Evolutionary conservation across 2,329 filamentous ascomycete species (phyloP), one percentile per base, ranked within the genome.

Genomic region (Sporothrix brasiliensis): DNA sequence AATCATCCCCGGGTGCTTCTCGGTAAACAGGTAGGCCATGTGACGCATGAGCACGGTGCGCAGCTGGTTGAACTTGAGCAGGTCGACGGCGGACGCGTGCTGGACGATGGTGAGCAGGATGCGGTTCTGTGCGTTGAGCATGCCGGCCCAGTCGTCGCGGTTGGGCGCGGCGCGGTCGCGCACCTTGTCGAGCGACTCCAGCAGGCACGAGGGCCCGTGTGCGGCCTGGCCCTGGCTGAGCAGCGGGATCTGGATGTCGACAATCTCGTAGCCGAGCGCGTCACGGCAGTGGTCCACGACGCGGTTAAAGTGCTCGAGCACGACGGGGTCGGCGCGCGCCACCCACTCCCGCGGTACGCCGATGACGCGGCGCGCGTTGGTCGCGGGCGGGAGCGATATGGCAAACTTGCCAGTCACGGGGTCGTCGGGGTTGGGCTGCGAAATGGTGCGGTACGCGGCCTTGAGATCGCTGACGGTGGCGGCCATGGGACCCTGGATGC

Each of bases 401-500:
- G 86, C 85, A 78, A 96, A 95, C 16, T 84, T 81, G 9, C 85
- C 80, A 21, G 91, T 90, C 9, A 84, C 79, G 0, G 85, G 81
- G 77, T 90, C 85, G 2, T 83, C 79, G 0, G 89, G 87, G 75
- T 97, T 86, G 0, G 92, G 91, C 68, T 88, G 85, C 2, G 91
- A 86, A 86, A 96, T 93, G 75, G 92, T 78, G 66, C 92, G 89
- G 81, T 95, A 97, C n/a, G 91, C 90, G 68, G 93, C 84, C 72
- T 91, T 90, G 6, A 97, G 86, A 76, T 97, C 94, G 49, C 89
- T 83, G 73, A 91, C 91, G 69, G 86, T 94, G 63, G 88, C 85
- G 19, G 92, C 91, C 76, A 97, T 86, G 9, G 94, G 93, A 0
- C 92, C 92, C 7, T 87, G 83, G 19, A 95, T 90, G 70, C 83